Evolutionary conservation across 257 asterid genomes (phyloP).

Genomic region (Eucommia ulmoides): DNA sequence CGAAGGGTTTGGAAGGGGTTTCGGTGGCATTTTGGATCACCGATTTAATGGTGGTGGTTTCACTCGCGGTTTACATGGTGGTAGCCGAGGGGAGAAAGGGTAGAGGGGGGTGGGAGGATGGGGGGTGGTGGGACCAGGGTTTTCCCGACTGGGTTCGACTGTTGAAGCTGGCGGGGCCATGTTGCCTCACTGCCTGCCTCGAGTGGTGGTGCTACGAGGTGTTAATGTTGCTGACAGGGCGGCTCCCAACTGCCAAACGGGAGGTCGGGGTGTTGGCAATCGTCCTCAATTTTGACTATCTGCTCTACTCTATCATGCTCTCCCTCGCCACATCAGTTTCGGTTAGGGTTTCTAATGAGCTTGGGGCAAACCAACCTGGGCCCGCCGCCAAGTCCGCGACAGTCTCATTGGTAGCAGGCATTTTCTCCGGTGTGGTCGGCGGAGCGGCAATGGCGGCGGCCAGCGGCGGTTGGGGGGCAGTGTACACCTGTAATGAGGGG

Average conservation of each 20-base stretch:
- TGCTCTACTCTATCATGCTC: constrained; percentile 59
- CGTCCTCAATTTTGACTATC: constrained; percentile 67
- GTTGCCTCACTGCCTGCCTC: constrained; percentile 79
- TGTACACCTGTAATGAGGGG: constrained; percentile 49
- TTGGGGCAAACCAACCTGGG: constrained; percentile 39
- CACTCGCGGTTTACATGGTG: constrained; percentile 29
- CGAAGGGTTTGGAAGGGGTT: constrained; percentile 53
- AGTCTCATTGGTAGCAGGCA: constrained; percentile 19
- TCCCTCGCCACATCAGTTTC: constrained; percentile 68
- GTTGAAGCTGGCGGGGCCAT: constrained; percentile 48
- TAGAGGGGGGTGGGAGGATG: constrained; percentile 48
- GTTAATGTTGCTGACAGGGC: constrained; percentile 54
- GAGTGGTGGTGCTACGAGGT: constrained; percentile 98
- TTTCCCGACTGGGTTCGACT: constrained; percentile 37
- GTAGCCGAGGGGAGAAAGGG: constrained; percentile 28
- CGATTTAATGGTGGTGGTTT: constrained; percentile 25
- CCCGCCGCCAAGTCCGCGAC: constrained; percentile 34
- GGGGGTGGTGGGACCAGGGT: constrained; percentile 77
- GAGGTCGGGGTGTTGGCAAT: constrained; percentile 56
- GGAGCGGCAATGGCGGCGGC: constrained; percentile 37
- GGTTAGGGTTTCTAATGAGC: constrained; percentile 64
- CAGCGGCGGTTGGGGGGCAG: constrained; percentile 51
- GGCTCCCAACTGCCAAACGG: constrained; percentile 37
- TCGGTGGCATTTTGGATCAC: constrained; percentile 81
- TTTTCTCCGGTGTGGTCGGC: constrained; percentile 30